Evolutionary conservation across 768 basidiomycete genomes (phyloP), one percentile per base, ranked within the genome.

Genomic region (Tephrocybe sp.): DNA sequence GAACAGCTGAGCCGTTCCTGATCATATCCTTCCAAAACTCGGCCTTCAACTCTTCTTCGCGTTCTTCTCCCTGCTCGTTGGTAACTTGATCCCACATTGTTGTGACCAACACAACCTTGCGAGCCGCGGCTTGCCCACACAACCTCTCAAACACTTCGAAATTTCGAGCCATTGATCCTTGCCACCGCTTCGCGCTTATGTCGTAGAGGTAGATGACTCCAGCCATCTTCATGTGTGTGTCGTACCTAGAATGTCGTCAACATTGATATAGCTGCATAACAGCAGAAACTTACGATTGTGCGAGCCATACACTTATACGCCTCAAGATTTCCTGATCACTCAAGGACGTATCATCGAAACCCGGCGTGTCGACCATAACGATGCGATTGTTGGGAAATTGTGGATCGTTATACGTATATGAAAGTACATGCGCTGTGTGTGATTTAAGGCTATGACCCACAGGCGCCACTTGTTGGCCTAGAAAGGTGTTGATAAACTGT

Each of bases 301-400:
- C 54, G 10, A 67, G 49, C 65, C 65, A 65, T 30, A 58, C 48
- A 4, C 62, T 50, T 32, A 67, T 61, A 3, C 59, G 52, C 26
- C 59, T 61, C 42, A 67, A 30, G 22, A 63, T 63, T n/a, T 62
- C 59, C 22, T 49, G 39, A 34, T 66, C 65, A 5, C 56, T 51
- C 5, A 45, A 32, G 5, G 48, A 45, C 1, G 63, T 65, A 34
- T 65, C 64, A 41, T 63, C 60, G 38, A 65, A 65, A 1, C 63
- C 65, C 19, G 62, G 64, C 0, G 62, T 67, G 34, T 64, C 63
- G 34, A 64, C 59, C 45, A 65, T 40, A 14, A 65, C 57, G 35
- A 63, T 55, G 16, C 51, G 51, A 36, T 52, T 42, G 2, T 55
- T 44, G 12, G 51, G 51, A 30, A 49, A 43, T 19, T 52, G 49